Conservation (phyloP, 202 grass and related monocot genomes). For the Carex arenaria region DNA sequence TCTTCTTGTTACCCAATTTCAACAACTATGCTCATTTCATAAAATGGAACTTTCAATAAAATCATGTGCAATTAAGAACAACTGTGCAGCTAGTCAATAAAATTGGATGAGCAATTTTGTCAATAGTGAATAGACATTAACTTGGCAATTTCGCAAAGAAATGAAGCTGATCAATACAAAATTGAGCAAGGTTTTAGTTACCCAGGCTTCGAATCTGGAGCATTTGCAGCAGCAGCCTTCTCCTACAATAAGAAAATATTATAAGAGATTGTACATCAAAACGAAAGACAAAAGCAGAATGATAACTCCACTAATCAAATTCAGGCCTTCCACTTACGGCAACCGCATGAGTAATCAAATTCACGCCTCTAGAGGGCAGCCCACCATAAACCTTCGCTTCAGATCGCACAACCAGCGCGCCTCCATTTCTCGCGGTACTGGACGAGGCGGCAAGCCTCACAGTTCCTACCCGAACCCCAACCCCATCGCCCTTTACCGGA, state of each 20-base stretch:
- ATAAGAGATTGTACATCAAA: neutral
- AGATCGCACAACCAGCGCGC: constrained; percentile 1
- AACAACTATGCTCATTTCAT: neutral
- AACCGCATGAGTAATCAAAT: constrained; percentile 35
- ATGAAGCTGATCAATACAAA: neutral
- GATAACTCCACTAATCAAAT: neutral
- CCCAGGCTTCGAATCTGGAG: constrained; percentile 35
- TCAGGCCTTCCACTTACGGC: constrained; percentile 18
- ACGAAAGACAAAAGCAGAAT: neutral
- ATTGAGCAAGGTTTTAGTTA: constrained; percentile 6
- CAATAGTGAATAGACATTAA: neutral
- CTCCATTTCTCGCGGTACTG: neutral
- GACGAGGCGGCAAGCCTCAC: neutral
- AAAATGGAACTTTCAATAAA: neutral
- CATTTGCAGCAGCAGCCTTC: constrained; percentile 27
- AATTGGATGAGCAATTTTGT: neutral
- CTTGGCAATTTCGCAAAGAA: neutral
- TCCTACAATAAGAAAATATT: constrained; percentile 15
- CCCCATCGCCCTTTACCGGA: neutral
- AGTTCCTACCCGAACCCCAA: constrained; percentile 10
- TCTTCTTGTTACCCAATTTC: neutral
- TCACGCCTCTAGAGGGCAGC: neutral
- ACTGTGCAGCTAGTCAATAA: neutral
- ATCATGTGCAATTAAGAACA: neutral
- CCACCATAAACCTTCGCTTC: neutral